Evolutionary conservation across 2,329 filamentous ascomycete genomes (phyloP).

Genomic region (Dactylellina drechsleri): DNA sequence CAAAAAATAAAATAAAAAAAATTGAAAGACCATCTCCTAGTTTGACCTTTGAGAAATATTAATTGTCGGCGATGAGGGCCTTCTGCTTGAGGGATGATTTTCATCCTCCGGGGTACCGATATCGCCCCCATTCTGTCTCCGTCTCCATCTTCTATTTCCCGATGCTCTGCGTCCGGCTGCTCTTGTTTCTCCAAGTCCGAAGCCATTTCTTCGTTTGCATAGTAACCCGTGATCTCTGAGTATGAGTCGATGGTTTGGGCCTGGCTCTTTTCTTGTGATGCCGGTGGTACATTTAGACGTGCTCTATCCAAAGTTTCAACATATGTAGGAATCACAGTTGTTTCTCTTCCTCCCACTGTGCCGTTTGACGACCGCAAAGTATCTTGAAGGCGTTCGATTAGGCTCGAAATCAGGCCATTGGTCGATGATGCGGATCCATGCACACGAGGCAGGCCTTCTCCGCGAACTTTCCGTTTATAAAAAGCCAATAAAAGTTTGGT

Average conservation of each 20-base stretch:
- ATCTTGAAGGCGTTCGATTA: neutral
- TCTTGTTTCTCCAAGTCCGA: neutral
- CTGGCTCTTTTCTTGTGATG: neutral
- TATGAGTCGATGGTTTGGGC: neutral
- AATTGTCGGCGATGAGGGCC: conserved; percentile 2
- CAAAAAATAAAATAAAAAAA: too few relatives aligned
- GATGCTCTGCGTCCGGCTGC: neutral
- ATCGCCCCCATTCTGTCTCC: neutral
- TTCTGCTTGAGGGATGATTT: neutral
- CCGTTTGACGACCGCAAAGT: neutral
- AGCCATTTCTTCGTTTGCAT: neutral
- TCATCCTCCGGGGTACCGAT: neutral
- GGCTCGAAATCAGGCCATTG: neutral
- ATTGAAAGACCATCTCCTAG: too few relatives aligned
- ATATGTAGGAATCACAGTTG: neutral
- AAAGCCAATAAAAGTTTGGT: conserved; percentile 10
- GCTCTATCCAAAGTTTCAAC: neutral
- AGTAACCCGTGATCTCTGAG: neutral
- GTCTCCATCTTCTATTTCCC: neutral
- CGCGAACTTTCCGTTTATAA: neutral
- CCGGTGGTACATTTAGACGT: neutral
- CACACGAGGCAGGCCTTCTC: neutral
- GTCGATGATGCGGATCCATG: neutral
- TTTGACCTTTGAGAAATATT: too few relatives aligned
- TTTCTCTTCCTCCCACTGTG: neutral